Base-by-base conservation (phyloP, 108 stramenopile species). In the Halocafeteria seosinensis region DNA sequence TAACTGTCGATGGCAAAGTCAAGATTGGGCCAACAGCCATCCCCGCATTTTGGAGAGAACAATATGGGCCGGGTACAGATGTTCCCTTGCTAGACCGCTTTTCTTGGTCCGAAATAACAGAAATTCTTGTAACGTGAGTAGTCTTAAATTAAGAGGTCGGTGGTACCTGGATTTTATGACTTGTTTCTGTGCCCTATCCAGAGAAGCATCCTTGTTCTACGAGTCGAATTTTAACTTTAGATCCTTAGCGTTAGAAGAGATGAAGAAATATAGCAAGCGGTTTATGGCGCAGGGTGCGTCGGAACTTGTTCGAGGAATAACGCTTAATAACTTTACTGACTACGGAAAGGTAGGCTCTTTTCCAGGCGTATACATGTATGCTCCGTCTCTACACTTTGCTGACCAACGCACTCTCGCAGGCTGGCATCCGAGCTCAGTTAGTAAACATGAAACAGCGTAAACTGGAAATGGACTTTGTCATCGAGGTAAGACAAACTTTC, bases 1-100 rank as follows among this genome's bases (percentile, higher is more conserved):
- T 59, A 17, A 59, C 57, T 35, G 57, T 25, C 17, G 57, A 8
- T n/a, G 57, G 57, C 12, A 25, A 25, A 35, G 17, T 26, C 6
- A 59, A 59, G 57, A 59, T 59, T 17, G 57, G 57, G 21, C 57
- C 57, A 17, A 59, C 57, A 17, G 57, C 57, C 57, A 59, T 59
- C 2, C 57, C 57, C 2, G 57, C 57, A 2, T 28, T 59, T 17
- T 59, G 57, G 57, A 33, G 57, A 11, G 57, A 59, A 35, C 57
- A 59, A 35, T 59, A 59, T 35, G 57, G 17, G n/a, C n/a, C n/a
- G n/a, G n/a, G n/a, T n/a, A n/a, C n/a, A n/a, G n/a, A n/a, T n/a
- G n/a, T n/a, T n/a, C n/a, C n/a, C n/a, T n/a, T n/a, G n/a, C n/a
- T n/a, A n/a, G n/a, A n/a, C 57, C 6, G 6, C 12, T 3, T 30